phyloP scores from a whole-genome alignment of 768 basidiomycete genomes.

The Crepidotus variabilis region DNA sequence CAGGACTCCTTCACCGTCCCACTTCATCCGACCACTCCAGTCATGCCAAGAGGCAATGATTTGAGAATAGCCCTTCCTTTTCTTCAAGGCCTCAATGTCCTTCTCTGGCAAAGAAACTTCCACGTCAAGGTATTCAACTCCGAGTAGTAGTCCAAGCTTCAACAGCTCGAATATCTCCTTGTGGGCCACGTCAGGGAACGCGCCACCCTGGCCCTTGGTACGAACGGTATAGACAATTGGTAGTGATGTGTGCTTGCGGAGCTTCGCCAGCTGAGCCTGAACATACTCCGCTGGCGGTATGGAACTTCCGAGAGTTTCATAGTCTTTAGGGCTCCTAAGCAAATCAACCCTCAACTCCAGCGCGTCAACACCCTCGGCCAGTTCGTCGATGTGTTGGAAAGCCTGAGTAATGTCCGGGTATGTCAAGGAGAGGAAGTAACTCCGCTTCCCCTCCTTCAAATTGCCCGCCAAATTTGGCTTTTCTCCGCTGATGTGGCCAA shows the following conservation, averaged over 20 bases:
- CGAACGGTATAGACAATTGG: conserved; percentile 93
- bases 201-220: conserved; percentile 84
- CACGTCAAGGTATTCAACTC: conserved; percentile 90
- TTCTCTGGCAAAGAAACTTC: conserved; percentile 75
- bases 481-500: conserved; percentile 79
- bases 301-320: conserved; percentile 42
- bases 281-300: conserved; percentile 75
- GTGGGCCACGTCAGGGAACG: conserved; percentile 77
- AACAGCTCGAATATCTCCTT: conserved; percentile 75
- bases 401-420: conserved; percentile 83
- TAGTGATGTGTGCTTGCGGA: conserved; percentile 72
- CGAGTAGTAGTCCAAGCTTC: conserved; percentile 73
- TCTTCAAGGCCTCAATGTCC: conserved; percentile 52
- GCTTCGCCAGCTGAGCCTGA: conserved; percentile 70
- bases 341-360: conserved; percentile 94
- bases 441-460: conserved; percentile 51
- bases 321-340: conserved; percentile 49
- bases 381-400: conserved; percentile 61
- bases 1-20: conserved; percentile 65
- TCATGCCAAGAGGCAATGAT: conserved; percentile 96
- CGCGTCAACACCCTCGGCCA: conserved; percentile 85
- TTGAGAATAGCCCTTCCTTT: conserved; percentile 66
- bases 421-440: conserved; percentile 91
- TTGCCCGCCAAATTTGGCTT: conserved; percentile 61
- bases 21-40: conserved; percentile 81